Evolutionary conservation across 768 basidiomycete species (phyloP).

Genomic region (Mycena chlorophos): DNA sequence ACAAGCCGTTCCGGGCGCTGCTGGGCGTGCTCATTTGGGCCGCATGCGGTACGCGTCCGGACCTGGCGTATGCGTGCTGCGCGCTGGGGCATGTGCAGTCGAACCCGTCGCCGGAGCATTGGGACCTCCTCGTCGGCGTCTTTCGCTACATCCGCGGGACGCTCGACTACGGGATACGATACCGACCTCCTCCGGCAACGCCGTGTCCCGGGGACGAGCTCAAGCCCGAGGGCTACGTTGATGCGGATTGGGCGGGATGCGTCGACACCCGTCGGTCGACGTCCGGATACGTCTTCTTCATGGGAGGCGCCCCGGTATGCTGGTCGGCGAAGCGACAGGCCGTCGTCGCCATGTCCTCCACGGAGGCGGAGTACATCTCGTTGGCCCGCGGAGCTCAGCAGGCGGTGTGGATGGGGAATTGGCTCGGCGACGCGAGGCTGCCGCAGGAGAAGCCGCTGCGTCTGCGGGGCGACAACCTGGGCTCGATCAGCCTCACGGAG

Average conservation of each 20-base stretch:
- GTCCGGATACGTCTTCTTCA: constrained; percentile 31
- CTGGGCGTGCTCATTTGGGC: constrained; percentile 22
- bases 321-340: constrained; percentile 35
- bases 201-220: constrained; percentile 7
- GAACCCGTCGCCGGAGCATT: constrained; percentile 28
- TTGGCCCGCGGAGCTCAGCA: constrained; percentile 28
- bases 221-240: constrained; percentile 26
- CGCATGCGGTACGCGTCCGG: constrained; percentile 3
- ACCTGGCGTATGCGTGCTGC: constrained; percentile 9
- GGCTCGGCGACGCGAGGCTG: constrained; percentile 22
- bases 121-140: constrained; percentile 28
- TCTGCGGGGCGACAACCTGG: constrained; percentile 29
- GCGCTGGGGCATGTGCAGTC: constrained; percentile 12
- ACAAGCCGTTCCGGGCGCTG: constrained; percentile 9
- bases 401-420: constrained; percentile 29
- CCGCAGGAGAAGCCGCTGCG: neutral
- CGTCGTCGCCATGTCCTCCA: constrained; percentile 32
- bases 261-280: constrained; percentile 25
- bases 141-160: constrained; percentile 34
- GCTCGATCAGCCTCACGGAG: constrained; percentile 21
- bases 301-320: constrained; percentile 26
- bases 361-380: constrained; percentile 40
- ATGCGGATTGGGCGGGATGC: constrained; percentile 34
- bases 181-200: constrained; percentile 3
- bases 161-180: constrained; percentile 22